Percentiles rank a stretch among this genome's conserved stretches.
These are phyloP conservation scores for Marchantia paleacea DNA, from an alignment of 225 moss, liverwort and hornwort genomes.

Conservation along the genomic window DNA sequence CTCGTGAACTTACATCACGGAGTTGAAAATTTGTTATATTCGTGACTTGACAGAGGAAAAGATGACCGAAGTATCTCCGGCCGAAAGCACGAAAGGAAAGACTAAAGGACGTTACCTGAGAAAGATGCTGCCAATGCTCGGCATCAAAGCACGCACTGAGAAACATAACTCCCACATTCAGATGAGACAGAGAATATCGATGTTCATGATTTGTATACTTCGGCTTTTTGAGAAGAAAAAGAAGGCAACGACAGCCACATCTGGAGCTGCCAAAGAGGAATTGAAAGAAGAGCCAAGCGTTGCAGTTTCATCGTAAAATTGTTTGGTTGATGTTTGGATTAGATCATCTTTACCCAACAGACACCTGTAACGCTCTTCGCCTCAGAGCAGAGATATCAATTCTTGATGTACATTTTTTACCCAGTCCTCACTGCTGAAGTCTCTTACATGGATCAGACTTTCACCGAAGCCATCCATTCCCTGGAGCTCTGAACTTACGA, in stretches of 20 bases:
- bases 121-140: constrained; percentile 2
- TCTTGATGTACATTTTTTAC: too few relatives aligned
- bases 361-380: too few relatives aligned
- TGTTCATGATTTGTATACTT: constrained; percentile 18
- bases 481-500: too few relatives aligned
- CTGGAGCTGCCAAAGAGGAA: neutral
- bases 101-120: constrained; percentile 16
- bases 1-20: neutral
- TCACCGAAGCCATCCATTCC: too few relatives aligned
- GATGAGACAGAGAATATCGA: constrained; percentile 24
- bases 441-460: too few relatives aligned
- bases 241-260: neutral
- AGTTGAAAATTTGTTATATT: neutral
- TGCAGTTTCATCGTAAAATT: neutral
- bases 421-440: too few relatives aligned
- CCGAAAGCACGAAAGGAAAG: neutral
- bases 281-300: neutral
- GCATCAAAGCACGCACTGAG: constrained; percentile 1
- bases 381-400: too few relatives aligned
- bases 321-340: too few relatives aligned
- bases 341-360: too few relatives aligned
- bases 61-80: neutral
- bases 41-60: neutral
- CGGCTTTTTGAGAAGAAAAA: constrained; percentile 23
- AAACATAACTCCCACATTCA: constrained; percentile 1